Percentiles rank a stretch among this genome's conserved stretches.
Conservation (phyloP, 2,329 filamentous ascomycete species). For the Leptosphaerulina australis region DNA sequence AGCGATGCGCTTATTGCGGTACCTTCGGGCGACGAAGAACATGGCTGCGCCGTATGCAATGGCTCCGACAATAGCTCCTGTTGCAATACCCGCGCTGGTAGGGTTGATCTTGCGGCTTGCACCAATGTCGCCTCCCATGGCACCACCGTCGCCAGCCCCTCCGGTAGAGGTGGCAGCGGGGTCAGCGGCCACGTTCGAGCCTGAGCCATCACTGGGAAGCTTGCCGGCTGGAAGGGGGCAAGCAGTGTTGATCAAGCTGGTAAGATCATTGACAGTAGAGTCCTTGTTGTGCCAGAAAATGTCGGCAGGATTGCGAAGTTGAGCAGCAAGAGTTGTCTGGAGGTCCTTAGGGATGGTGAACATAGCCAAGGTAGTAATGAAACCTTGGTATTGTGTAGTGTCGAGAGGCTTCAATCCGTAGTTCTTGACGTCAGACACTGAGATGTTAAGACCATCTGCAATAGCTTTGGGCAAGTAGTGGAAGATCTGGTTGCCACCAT, state of each 20-base stretch:
- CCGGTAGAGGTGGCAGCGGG: conserved; percentile 42
- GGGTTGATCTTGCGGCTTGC: conserved; percentile 65
- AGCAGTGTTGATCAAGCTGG: conserved; percentile 80
- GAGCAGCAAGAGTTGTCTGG: conserved; percentile 65
- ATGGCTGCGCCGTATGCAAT: conserved; percentile 91
- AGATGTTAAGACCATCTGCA: conserved; percentile 64
- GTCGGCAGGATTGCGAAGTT: conserved; percentile 75
- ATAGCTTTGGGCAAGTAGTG: conserved; percentile 74
- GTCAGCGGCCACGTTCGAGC: conserved; percentile 50
- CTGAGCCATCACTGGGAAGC: conserved; percentile 50
- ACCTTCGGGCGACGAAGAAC: conserved; percentile 89
- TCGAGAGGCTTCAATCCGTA: conserved; percentile 77
- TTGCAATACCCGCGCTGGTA: conserved; percentile 71
- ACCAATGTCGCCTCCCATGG: conserved; percentile 57
- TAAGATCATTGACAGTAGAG: conserved; percentile 71
- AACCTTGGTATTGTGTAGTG: conserved; percentile 70
- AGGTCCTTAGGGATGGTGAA: conserved; percentile 55
- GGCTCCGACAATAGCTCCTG: conserved; percentile 77
- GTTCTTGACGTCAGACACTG: conserved; percentile 64
- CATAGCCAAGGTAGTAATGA: conserved; percentile 77
- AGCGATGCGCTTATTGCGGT: conserved; percentile 81
- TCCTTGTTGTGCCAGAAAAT: conserved; percentile 73
- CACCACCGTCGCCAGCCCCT: conserved; percentile 54
- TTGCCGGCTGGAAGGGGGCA: conserved; percentile 69
- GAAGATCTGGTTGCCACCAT: conserved; percentile 86